Evolutionary conservation across 2,329 filamentous ascomycete species (phyloP).

Genomic region (Balansia obtecta): DNA sequence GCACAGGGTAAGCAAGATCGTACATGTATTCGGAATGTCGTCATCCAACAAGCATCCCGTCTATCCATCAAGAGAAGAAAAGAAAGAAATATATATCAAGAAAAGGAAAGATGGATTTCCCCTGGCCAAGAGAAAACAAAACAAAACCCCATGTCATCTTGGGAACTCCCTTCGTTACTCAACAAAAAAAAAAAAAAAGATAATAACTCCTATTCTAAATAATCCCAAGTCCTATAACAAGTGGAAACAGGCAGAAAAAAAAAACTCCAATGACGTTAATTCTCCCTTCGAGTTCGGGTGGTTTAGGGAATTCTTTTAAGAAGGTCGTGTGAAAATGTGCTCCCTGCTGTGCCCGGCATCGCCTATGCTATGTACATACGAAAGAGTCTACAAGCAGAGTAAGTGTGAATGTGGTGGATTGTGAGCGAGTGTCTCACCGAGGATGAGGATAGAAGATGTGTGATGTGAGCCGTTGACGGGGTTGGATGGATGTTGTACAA

Average conservation of each 20-base stretch:
- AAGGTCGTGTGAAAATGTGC: background rate
- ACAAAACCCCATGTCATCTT: background rate
- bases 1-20: background rate
- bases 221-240: too few species aligned
- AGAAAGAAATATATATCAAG: background rate
- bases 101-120: background rate
- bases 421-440: too few species aligned
- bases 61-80: background rate
- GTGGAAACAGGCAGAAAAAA: too few species aligned
- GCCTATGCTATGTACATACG: background rate
- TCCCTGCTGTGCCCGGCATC: background rate
- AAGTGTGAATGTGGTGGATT: too few species aligned
- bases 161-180: background rate
- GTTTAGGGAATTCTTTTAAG: background rate
- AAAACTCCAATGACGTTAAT: too few species aligned
- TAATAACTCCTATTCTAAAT: too few species aligned
- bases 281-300: background rate
- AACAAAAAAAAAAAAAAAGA: background rate
- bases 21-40: background rate
- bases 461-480: background rate
- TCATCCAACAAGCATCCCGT: background rate
- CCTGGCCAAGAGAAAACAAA: background rate
- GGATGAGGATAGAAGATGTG: background rate
- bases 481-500: background rate
- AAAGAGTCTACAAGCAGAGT: background rate